phyloP scores from a whole-genome alignment of 1,284 basidiomycete species.

The Phaffia rhodozyma region DNA sequence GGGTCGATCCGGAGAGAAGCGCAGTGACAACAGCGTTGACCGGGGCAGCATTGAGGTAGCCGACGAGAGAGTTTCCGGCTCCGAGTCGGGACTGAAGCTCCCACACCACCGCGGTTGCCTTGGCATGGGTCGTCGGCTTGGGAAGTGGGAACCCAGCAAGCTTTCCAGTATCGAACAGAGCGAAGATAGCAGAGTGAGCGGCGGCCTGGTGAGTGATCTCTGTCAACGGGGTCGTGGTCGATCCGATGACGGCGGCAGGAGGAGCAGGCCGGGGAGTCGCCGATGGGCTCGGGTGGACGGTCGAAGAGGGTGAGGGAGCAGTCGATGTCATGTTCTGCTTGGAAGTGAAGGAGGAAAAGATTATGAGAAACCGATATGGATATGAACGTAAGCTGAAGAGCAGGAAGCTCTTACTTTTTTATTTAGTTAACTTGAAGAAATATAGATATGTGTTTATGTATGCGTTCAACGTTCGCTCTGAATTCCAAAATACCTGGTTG shows the following conservation, averaged over 20 bases:
- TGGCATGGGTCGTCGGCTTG: constrained; percentile 38
- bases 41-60: constrained; percentile 42
- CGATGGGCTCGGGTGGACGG: constrained; percentile 2
- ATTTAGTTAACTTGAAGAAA: no score
- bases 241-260: background rate
- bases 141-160: constrained; percentile 36
- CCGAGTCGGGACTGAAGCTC: constrained; percentile 74
- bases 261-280: background rate
- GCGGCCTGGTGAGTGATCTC: constrained; percentile 58
- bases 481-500: no score
- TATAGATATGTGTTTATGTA: no score
- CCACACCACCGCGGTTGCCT: constrained; percentile 46
- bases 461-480: no score
- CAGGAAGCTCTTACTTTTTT: no score
- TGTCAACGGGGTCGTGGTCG: constrained; percentile 14
- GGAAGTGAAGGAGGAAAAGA: background rate
- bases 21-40: constrained; percentile 49
- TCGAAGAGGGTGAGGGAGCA: constrained; percentile 1
- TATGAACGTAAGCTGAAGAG: no score
- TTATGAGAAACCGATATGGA: no score
- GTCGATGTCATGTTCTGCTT: background rate
- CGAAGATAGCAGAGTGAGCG: constrained; percentile 67
- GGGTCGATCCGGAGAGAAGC: constrained; percentile 53
- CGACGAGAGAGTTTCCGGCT: constrained; percentile 69
- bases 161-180: constrained; percentile 50